phyloP scores from a whole-genome alignment of 148 eudicot species.

The Heliosperma pusillum region DNA sequence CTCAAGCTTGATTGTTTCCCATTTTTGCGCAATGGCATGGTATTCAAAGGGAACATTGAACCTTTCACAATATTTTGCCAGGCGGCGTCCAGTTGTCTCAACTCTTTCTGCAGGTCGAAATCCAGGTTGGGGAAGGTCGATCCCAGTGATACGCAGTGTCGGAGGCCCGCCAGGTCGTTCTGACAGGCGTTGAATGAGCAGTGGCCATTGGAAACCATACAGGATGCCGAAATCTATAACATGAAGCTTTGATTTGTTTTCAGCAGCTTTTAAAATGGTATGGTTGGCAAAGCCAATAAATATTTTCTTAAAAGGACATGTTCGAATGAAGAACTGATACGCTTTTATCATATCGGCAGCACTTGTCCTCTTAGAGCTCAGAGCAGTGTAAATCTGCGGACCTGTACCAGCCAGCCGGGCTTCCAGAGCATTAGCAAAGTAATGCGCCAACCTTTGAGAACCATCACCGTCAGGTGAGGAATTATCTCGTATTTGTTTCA shows the following conservation, averaged over 20 bases:
- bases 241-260: conserved; percentile 38
- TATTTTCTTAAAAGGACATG: conserved; percentile 51
- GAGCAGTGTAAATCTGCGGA: conserved; percentile 35
- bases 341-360: conserved; percentile 50
- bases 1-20: conserved; percentile 48
- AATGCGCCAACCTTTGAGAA: conserved; percentile 42
- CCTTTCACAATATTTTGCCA: conserved; percentile 45
- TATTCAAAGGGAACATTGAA: conserved; percentile 55
- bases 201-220: conserved; percentile 65
- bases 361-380: conserved; percentile 33
- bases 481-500: conserved; percentile 45
- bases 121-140: conserved; percentile 63
- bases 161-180: conserved; percentile 47
- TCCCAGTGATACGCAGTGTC: conserved; percentile 46
- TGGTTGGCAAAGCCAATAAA: conserved; percentile 33
- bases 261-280: conserved; percentile 30
- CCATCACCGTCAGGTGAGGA: conserved; percentile 45
- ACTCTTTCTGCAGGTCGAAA: conserved; percentile 54
- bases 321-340: conserved; percentile 40
- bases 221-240: conserved; percentile 57
- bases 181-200: conserved; percentile 44
- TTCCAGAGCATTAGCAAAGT: conserved; percentile 46
- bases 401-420: conserved; percentile 52
- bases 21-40: conserved; percentile 53
- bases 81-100: conserved; percentile 53